A percentile compares a stretch with the other conserved stretches of the same genome.
phyloP scores from a whole-genome alignment of 106 monocot genomes.

The Posidonia australis region DNA sequence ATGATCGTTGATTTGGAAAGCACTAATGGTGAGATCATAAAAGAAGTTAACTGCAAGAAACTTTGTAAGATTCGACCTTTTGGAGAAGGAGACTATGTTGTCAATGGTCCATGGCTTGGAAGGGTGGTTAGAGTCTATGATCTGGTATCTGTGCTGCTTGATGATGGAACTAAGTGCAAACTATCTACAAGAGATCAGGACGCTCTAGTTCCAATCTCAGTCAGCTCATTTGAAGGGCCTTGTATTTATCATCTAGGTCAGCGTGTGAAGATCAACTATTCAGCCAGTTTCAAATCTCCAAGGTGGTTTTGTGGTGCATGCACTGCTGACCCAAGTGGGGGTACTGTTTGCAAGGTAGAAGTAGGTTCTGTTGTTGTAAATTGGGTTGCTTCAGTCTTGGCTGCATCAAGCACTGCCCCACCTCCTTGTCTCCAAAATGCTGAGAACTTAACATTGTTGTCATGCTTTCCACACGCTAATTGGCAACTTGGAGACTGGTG shows the following conservation, averaged over 20 bases:
- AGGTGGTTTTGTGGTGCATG: slow-evolving; percentile 74
- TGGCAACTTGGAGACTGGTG: slow-evolving; percentile 98
- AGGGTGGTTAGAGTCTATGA: slow-evolving; percentile 42
- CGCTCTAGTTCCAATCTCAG: slow-evolving; percentile 32
- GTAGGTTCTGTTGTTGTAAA: slow-evolving; percentile 55
- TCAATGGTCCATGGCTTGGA: slow-evolving; percentile 76
- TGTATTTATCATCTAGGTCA: slow-evolving; percentile 61
- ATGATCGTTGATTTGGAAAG: slow-evolving; percentile 65
- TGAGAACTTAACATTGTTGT: slow-evolving; percentile 49
- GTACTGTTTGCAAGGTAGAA: slow-evolving; percentile 52
- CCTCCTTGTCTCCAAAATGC: slow-evolving; percentile 46
- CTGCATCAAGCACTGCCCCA: slow-evolving; percentile 6
- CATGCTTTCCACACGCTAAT: slow-evolving; percentile 57
- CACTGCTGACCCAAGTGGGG: slow-evolving; percentile 37
- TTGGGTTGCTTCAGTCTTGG: slow-evolving; percentile 69
- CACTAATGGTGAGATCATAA: slow-evolving; percentile 41
- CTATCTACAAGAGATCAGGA: slow-evolving; percentile 42
- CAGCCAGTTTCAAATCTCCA: slow-evolving; percentile 26
- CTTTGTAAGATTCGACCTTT: slow-evolving; percentile 54
- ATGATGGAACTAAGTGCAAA: slow-evolving; percentile 62
- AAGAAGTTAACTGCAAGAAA: slow-evolving; percentile 53
- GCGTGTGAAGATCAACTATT: slow-evolving; percentile 44
- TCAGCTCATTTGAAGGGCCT: slow-evolving; percentile 32
- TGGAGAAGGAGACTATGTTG: slow-evolving; percentile 41
- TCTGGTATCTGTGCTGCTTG: slow-evolving; percentile 48